Evolutionary conservation across 305 asterid genomes (phyloP).

Genomic region (Nicotiana rustica): DNA sequence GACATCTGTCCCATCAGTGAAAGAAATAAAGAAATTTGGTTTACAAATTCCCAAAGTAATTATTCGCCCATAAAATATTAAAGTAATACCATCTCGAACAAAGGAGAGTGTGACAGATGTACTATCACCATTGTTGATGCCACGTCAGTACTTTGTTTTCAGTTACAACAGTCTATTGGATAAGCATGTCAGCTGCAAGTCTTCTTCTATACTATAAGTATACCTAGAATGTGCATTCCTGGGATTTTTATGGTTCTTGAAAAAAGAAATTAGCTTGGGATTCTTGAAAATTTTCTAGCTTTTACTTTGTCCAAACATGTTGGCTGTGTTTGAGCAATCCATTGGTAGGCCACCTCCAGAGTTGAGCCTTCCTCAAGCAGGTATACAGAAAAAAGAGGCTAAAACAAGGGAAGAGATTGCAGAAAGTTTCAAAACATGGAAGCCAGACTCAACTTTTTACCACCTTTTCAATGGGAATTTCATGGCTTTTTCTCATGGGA

Average conservation of each 20-base stretch:
- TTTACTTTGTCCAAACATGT: slow-evolving; percentile 47
- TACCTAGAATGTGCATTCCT: not conserved
- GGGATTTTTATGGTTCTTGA: not conserved
- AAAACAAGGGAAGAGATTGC: slow-evolving; percentile 56
- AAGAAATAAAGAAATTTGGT: not conserved
- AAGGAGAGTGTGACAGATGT: slow-evolving; percentile 16
- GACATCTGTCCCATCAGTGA: not conserved
- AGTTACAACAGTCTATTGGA: slow-evolving; percentile 8
- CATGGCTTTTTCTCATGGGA: slow-evolving; percentile 66
- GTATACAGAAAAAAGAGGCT: slow-evolving; percentile 38
- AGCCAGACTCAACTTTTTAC: slow-evolving; percentile 66
- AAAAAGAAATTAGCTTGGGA: not conserved
- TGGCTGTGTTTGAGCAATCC: slow-evolving; percentile 64
- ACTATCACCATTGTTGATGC: slow-evolving; percentile 9
- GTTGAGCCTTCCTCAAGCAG: slow-evolving; percentile 46
- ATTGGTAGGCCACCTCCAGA: slow-evolving; percentile 61
- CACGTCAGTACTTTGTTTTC: slow-evolving; percentile 31
- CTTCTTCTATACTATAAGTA: not conserved
- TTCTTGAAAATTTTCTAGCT: not conserved
- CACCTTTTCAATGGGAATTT: slow-evolving; percentile 61
- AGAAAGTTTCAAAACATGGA: slow-evolving; percentile 55
- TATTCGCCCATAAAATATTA: not conserved
- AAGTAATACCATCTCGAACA: not conserved
- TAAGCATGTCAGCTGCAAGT: not conserved
- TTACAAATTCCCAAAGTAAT: not conserved